Conservation (phyloP, 2,329 filamentous ascomycete genomes). For the Waltergamsia citrina region DNA sequence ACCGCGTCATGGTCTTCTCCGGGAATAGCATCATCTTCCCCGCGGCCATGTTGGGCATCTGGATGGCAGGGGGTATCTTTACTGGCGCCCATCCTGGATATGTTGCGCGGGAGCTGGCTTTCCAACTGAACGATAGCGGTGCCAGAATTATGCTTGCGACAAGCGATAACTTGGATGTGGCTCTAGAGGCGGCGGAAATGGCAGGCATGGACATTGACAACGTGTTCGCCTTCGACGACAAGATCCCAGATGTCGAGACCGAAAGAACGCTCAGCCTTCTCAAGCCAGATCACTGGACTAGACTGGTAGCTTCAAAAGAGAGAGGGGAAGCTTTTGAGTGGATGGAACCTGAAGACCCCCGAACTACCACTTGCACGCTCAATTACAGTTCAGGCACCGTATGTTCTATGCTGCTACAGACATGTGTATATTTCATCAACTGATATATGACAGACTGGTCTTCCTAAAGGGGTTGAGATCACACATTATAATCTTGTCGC, state of each 20-base stretch:
- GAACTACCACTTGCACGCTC: conserved; percentile 51
- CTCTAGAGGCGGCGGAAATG: conserved; percentile 53
- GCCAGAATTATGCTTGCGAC: conserved; percentile 60
- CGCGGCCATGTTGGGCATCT: conserved; percentile 57
- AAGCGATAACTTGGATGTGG: conserved; percentile 48
- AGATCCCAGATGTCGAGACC: background rate
- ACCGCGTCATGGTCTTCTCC: conserved; percentile 65
- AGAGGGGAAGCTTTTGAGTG: conserved; percentile 53
- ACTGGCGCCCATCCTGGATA: conserved; percentile 64
- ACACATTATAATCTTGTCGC: conserved; percentile 69
- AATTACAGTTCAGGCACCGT: conserved; percentile 69
- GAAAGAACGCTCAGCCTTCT: background rate
- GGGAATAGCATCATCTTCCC: conserved; percentile 68
- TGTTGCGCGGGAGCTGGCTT: conserved; percentile 61
- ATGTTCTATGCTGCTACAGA: background rate
- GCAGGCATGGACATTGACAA: conserved; percentile 9
- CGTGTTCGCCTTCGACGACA: conserved; percentile 1
- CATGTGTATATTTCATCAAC: too few relatives aligned
- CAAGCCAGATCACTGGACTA: conserved; percentile 47
- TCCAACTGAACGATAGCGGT: conserved; percentile 64
- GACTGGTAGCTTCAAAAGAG: conserved; percentile 40
- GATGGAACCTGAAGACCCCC: conserved; percentile 43
- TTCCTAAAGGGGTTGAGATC: conserved; percentile 78
- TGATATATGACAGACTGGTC: conserved; percentile 46
- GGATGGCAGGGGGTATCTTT: conserved; percentile 73